Evolutionary conservation across 225 moss, liverwort and hornwort genomes (phyloP), one percentile per base, ranked within the genome.

Genomic region (Neckera pumila): DNA sequence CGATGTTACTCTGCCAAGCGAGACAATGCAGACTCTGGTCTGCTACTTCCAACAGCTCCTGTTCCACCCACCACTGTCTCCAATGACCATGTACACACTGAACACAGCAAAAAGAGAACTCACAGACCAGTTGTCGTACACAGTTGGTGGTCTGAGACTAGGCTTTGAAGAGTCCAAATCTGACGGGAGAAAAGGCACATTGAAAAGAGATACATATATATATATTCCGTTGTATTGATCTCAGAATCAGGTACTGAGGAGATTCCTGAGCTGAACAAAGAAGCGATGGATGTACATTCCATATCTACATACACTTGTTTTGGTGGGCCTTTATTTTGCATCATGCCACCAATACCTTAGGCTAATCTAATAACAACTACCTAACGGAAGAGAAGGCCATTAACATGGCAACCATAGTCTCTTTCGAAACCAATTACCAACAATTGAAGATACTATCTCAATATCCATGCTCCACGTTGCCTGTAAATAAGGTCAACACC

Each of bases 31-130:
- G 80, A 17, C 89, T 87, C 62, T 89, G 88, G 38, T 90, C 94
- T 86, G 92, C 90, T 85, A 88, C 88, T 90, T 90, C 89, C 86
- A 91, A 84, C 42, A 94, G 88, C 86, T 94, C 93, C 92, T 93
- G 92, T 88, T 88, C 66, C 84, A 93, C 63, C 92, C 88, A 91
- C 89, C 94, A 92, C 72, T 64, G 85, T 83, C 86, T 90, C 89
- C 81, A 85, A 79, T 93, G 91, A 90, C 93, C 88, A 90, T 88
- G 86, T 57, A 88, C 86, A 89, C 87, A 80, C 74, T 79, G 34
- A 85, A 86, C 42, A 91, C 81, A 88, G 74, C 65, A 60, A 22
- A 74, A 76, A 78, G 34, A 84, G 65, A 72, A 88, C 69, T 56
- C 56, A 84, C 20, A 76, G 73, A 72, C 89, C 79, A 33, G 66